Evolutionary conservation across 495 filamentous ascomycete species (phyloP), one percentile per base, ranked within the genome.

Genomic region (Penicillium pulvis): DNA sequence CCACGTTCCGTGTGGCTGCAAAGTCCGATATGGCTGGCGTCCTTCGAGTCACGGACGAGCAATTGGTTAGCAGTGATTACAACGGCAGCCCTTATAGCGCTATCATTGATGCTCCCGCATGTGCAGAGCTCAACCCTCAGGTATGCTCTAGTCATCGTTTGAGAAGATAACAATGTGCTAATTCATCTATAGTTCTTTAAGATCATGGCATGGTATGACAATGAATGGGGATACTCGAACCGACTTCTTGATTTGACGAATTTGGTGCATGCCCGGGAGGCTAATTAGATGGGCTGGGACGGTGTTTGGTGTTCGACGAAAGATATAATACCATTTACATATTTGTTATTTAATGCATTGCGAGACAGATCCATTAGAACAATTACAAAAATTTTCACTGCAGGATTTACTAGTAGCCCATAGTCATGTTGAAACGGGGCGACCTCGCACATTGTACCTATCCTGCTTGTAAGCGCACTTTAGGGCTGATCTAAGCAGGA

Each of bases 151-250:
- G 47, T 28, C 35, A 14, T 30, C 24, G 1, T 42, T 1, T 56
- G 4, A 1, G 33, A 43, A 48, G 2, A 7, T 4, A 1, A 35
- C 23, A 0, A 14, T 11, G 45, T 14, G 44, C 23, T 47, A 20
- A 30, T 9, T 49, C 7, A 14, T 36, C 9, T 16, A 23, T 26
- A 71, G 59, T 74, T 74, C 56, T 74, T 74, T 59, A 74, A 74
- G 48, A 74, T 74, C 41, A 74, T 74, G 62, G 71, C 69, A 11
- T 74, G 71, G 71, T 74, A 74, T 50, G 71, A 72, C 45, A 74
- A 74, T 17, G 71, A 74, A 53, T 74, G 71, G 71, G 71, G 71
- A 33, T 74, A 74, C 58, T 74, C 71, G 12, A 74, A 66, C 55
- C 67, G 71, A 8, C 55, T 74, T 43, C 57, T 74, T 48, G 71